Evolutionary conservation across 495 filamentous ascomycete genomes (phyloP).

Genomic region (Aspergillus conjunctus): DNA sequence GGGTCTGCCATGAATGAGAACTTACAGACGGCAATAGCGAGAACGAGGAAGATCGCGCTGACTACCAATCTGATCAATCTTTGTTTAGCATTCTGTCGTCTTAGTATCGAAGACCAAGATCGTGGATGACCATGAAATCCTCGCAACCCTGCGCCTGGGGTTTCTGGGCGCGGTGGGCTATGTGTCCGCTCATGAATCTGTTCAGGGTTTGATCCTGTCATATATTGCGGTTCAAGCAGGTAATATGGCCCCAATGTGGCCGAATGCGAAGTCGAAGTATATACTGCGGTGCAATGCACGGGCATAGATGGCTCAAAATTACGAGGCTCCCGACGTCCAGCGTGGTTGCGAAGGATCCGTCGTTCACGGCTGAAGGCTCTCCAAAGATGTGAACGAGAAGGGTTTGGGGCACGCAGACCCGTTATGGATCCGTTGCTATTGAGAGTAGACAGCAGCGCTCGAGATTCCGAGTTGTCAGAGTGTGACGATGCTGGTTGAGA

Average conservation of each 20-base stretch:
- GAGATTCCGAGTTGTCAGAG: constrained; percentile 8
- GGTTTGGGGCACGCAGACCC: constrained; percentile 4
- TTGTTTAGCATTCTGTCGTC: constrained; percentile 51
- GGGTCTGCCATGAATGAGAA: constrained; percentile 7
- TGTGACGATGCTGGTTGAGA: constrained; percentile 20
- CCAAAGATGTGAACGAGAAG: constrained; percentile 1
- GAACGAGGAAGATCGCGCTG: constrained; percentile 53
- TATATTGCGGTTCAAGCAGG: constrained; percentile 9
- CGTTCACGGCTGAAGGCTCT: constrained; percentile 5
- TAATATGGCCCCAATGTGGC: constrained; percentile 6
- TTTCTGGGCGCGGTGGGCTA: neutral
- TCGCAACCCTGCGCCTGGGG: neutral
- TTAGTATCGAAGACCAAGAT: constrained; percentile 56
- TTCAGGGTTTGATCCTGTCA: neutral
- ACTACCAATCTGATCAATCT: constrained; percentile 62
- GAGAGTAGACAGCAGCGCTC: neutral
- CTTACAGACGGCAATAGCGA: constrained; percentile 63
- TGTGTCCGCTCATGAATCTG: neutral
- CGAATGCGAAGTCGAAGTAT: constrained; percentile 2
- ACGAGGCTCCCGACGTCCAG: constrained; percentile 8
- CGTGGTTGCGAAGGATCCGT: constrained; percentile 11
- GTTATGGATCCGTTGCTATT: constrained; percentile 4
- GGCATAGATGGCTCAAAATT: constrained; percentile 1
- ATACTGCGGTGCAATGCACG: neutral
- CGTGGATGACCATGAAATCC: constrained; percentile 20